Base-by-base conservation (phyloP, 1,284 basidiomycete genomes). In the Trichosporon asahii region DNA sequence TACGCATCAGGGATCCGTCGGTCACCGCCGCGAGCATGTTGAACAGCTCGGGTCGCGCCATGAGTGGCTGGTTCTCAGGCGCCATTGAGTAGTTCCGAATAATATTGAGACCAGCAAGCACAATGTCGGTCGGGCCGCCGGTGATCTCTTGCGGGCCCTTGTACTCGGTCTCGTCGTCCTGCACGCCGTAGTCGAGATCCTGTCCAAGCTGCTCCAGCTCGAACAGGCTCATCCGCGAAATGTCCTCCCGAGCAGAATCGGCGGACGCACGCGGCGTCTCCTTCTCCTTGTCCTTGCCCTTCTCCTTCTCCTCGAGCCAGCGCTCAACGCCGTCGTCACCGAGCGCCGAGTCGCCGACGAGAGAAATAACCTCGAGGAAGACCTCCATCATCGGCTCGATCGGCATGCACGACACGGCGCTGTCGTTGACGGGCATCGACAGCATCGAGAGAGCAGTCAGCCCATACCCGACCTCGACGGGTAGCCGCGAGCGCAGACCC, bases 371-470 rank as follows among this genome's bases (percentile, higher is more conserved):
- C 79, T 98, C 95, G 66, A 94, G 91, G 70, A 96, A 85, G 37
- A 98, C 86, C 73, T 97, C 95, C 12, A 87, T 86, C 76, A 93
- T 91, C 67, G 91, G 88, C 25, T 85, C 83, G 31, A 98, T 88
- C 0, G 91, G 89, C 78, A 96, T 90, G 2, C 90, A 89, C 1
- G 88, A 73, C 12, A 76, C 72, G 31, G 78, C 75, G 85, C 71
- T 88, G 85, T 80, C 79, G 68, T 80, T 75, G 25, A 73, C 68
- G 8, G 81, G 79, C 81, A 84, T 82, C 12, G 79, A 80, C 68
- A 99, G 85, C 77, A 98, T 86, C n/a, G 90, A 90, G 74, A 98
- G 86, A 1, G 93, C 93, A 29, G 94, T 94, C 75, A 99, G 85
- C 3, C 92, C 93, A 80, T 96, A 98, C 3, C 93, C 90, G 57